These are phyloP conservation scores for Aspergillus vadensis DNA, from an alignment of 2,329 filamentous ascomycete genomes.

Conservation along the genomic window DNA sequence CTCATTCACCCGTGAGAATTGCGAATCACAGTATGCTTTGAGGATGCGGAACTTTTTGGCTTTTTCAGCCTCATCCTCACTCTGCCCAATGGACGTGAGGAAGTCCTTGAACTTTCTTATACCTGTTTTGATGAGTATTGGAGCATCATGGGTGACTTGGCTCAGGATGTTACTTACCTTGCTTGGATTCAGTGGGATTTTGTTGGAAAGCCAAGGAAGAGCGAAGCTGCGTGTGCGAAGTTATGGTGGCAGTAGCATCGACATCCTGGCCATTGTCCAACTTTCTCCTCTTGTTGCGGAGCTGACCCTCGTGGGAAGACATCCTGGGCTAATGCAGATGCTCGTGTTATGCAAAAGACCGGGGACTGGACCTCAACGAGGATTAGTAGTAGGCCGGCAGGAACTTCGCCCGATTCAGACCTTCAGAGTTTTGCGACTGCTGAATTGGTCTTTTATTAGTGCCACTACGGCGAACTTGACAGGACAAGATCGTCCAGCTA, in stretches of 20 bases:
- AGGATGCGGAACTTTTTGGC: constrained; percentile 46
- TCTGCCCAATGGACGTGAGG: constrained; percentile 41
- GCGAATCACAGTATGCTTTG: constrained; percentile 54
- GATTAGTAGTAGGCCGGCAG: constrained; percentile 1
- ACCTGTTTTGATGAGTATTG: constrained; percentile 29
- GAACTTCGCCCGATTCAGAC: not conserved
- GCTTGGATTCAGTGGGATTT: constrained; percentile 61
- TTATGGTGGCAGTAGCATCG: constrained; percentile 30
- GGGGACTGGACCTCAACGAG: not conserved
- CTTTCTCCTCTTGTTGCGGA: constrained; percentile 44
- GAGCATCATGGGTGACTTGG: not conserved
- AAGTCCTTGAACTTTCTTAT: constrained; percentile 50
- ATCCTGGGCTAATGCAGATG: constrained; percentile 29
- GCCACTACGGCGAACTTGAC: not conserved
- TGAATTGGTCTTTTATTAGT: constrained; percentile 18
- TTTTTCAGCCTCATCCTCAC: constrained; percentile 40
- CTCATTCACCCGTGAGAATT: constrained; percentile 54
- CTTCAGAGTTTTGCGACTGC: constrained; percentile 24
- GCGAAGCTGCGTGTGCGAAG: constrained; percentile 65
- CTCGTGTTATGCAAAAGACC: not conserved
- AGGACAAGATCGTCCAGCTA: not conserved
- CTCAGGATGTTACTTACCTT: constrained; percentile 54
- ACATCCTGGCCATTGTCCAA: constrained; percentile 31
- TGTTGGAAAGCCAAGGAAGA: constrained; percentile 71
- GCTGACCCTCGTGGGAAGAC: constrained; percentile 37